Conservation (phyloP, 768 basidiomycete species). For the Pleurotus tuber-regium region DNA sequence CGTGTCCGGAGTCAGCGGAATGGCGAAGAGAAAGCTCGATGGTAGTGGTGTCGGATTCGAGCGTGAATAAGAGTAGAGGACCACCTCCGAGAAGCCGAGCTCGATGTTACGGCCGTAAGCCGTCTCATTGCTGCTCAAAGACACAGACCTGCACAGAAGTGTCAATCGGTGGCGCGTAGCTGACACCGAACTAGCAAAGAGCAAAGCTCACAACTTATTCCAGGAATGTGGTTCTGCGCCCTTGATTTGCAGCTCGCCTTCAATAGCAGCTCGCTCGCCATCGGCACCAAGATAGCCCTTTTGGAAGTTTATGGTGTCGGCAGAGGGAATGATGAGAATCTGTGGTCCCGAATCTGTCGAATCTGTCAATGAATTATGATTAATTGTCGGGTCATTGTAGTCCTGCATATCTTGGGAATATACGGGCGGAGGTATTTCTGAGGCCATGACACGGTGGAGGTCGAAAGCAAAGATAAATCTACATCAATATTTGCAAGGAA, state of each 20-base stretch:
- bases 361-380: slow-evolving; percentile 1
- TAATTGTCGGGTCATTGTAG: slow-evolving; percentile 14
- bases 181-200: slow-evolving; percentile 11
- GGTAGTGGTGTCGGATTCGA: slow-evolving; percentile 42
- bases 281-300: slow-evolving; percentile 84
- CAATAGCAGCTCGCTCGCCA: slow-evolving; percentile 77
- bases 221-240: slow-evolving; percentile 56
- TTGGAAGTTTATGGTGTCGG: slow-evolving; percentile 75
- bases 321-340: slow-evolving; percentile 71
- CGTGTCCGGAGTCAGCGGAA: slow-evolving; percentile 75
- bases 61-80: slow-evolving; percentile 47
- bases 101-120: slow-evolving; percentile 64
- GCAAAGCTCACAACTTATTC: slow-evolving; percentile 64
- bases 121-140: slow-evolving; percentile 64
- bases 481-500: not conserved
- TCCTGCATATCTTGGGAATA: slow-evolving; percentile 52
- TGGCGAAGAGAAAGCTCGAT: slow-evolving; percentile 73
- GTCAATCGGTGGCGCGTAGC: slow-evolving; percentile 12
- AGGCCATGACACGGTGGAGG: slow-evolving; percentile 24
- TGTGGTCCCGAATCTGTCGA: slow-evolving; percentile 43
- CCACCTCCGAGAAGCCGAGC: slow-evolving; percentile 54
- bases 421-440: slow-evolving; percentile 55
- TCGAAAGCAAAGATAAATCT: slow-evolving; percentile 12
- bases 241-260: slow-evolving; percentile 87
- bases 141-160: slow-evolving; percentile 55